A percentile compares a stretch with the other conserved stretches of the same genome.
phyloP scores from a whole-genome alignment of 441 rosid species.

The Syzygium syzygioides region DNA sequence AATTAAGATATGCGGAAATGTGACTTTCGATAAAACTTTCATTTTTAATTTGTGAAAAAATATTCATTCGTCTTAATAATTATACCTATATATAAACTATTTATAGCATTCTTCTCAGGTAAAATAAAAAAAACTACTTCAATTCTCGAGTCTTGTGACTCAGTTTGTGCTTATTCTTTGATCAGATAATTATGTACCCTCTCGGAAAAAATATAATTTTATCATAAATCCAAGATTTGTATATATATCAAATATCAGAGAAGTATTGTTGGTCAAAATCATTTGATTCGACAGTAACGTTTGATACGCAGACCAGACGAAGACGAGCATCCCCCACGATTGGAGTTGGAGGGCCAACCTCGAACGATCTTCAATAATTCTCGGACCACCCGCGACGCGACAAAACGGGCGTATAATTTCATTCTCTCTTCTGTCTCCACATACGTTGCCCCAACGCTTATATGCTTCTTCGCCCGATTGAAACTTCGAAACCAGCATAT shows the following conservation, averaged over 20 bases:
- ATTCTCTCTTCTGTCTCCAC: background rate
- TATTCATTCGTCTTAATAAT: background rate
- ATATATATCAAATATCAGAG: too few species aligned
- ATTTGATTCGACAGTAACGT: background rate
- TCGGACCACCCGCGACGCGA: background rate
- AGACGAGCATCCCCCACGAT: background rate
- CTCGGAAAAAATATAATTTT: too few species aligned
- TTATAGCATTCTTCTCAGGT: background rate
- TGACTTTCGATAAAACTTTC: background rate
- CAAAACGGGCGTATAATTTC: background rate
- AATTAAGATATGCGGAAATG: background rate
- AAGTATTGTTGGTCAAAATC: background rate
- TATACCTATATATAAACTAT: background rate
- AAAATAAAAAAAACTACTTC: background rate
- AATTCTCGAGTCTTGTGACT: background rate
- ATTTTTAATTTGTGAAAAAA: background rate
- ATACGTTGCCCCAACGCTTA: background rate
- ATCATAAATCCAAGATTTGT: too few species aligned
- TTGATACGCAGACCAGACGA: background rate
- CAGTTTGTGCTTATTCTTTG: background rate
- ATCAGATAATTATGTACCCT: background rate
- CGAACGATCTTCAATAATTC: background rate
- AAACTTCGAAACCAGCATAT: background rate
- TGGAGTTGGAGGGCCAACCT: background rate
- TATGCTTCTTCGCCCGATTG: background rate